Evolutionary conservation across 2,329 filamentous ascomycete genomes (phyloP).

Genomic region (Xylariaceae sp.): DNA sequence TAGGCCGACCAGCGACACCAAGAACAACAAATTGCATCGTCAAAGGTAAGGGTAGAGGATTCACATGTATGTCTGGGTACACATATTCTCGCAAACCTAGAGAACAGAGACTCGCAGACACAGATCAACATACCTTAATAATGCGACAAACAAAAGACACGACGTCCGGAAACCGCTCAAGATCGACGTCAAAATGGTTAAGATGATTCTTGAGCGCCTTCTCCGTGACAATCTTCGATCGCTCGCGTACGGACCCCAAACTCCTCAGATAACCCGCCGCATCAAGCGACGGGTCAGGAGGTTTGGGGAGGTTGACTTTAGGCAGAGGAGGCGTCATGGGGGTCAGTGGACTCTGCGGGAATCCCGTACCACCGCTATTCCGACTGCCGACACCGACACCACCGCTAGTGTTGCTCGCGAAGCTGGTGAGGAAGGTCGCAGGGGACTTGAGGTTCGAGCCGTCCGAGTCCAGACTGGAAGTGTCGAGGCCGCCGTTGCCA

Average conservation of each 20-base stretch:
- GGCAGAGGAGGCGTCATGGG: conserved; percentile 56
- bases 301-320: conserved; percentile 75
- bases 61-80: not conserved
- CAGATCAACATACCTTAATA: conserved; percentile 67
- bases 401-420: conserved; percentile 49
- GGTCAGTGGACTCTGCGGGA: conserved; percentile 46
- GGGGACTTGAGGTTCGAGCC: conserved; percentile 44
- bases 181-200: conserved; percentile 84
- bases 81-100: not conserved
- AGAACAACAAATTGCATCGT: not conserved
- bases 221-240: conserved; percentile 67
- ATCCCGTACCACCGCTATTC: no score
- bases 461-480: conserved; percentile 50
- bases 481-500: conserved; percentile 39
- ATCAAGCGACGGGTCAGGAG: conserved; percentile 83
- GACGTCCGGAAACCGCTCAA: conserved; percentile 77
- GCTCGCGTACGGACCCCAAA: conserved; percentile 80
- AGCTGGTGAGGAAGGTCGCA: conserved; percentile 32
- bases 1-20: no score
- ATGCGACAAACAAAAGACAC: conserved; percentile 86
- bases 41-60: not conserved
- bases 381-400: no score
- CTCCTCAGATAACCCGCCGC: conserved; percentile 88
- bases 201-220: conserved; percentile 75
- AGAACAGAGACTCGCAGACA: not conserved